phyloP scores from a whole-genome alignment of 73 alveolate genomes.

The Paramecium sonneborni region DNA sequence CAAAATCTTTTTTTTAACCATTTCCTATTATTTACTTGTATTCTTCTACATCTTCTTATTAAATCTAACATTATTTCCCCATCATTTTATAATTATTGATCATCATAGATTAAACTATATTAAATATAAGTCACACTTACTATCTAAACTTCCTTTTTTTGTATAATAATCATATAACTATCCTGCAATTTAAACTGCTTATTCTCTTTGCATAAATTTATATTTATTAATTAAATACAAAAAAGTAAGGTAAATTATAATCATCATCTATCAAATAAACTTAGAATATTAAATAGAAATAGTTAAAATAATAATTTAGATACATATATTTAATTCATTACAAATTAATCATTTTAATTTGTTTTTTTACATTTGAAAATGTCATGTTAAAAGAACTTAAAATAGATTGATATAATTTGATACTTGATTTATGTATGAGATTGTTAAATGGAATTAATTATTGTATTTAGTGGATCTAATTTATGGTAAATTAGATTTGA shows the following conservation, averaged over 20 bases:
- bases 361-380: neutral
- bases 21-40: neutral
- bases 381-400: neutral
- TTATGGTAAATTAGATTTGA: slow-evolving; percentile 11
- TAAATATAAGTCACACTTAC: neutral
- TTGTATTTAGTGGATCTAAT: neutral
- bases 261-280: no score
- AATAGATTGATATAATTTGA: neutral
- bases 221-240: no score
- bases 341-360: neutral
- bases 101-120: neutral
- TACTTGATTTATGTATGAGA: neutral
- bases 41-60: neutral
- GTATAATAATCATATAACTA: neutral
- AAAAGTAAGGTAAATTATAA: no score
- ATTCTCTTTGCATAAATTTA: neutral
- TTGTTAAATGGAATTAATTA: neutral
- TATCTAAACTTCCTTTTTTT: neutral
- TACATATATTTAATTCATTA: neutral
- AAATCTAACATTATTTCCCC: neutral
- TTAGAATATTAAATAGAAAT: no score
- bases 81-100: neutral
- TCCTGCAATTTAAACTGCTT: neutral
- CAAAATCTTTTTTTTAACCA: slow-evolving; percentile 23
- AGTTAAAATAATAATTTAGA: neutral